Conservation (phyloP, 2,329 filamentous ascomycete species). For the Fusarium camptoceras region DNA sequence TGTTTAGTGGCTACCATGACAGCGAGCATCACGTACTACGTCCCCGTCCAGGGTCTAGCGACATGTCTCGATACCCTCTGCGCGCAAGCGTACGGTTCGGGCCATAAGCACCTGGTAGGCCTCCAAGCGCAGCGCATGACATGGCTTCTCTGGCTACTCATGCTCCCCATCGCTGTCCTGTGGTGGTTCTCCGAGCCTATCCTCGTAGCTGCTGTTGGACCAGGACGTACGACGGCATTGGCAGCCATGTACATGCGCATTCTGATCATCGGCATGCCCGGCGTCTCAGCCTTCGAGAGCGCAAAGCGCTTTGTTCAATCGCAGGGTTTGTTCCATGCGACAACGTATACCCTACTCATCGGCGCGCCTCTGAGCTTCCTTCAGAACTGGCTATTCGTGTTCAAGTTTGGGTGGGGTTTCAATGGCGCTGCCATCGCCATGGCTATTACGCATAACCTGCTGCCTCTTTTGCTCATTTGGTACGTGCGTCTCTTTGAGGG, state of each 20-base stretch:
- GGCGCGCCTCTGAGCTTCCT: constrained; percentile 80
- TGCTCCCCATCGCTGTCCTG: constrained; percentile 75
- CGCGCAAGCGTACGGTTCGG: constrained; percentile 90
- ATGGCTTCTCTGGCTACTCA: constrained; percentile 76
- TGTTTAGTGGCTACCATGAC: constrained; percentile 70
- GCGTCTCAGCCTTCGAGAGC: constrained; percentile 78
- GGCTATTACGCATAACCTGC: constrained; percentile 77
- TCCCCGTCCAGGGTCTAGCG: constrained; percentile 80
- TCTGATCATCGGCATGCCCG: constrained; percentile 76
- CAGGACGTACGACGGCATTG: constrained; percentile 70
- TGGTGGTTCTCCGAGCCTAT: constrained; percentile 76
- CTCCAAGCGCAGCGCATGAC: constrained; percentile 85
- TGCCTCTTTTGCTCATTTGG: constrained; percentile 76
- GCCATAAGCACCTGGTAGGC: constrained; percentile 85
- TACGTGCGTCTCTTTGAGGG: constrained; percentile 80
- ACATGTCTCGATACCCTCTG: constrained; percentile 92
- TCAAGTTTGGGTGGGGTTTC: constrained; percentile 74
- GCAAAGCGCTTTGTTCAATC: constrained; percentile 84
- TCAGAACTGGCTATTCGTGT: constrained; percentile 81
- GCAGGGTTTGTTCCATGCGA: constrained; percentile 80
- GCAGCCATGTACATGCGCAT: constrained; percentile 78
- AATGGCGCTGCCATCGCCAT: constrained; percentile 84
- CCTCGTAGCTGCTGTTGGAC: constrained; percentile 57
- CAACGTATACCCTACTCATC: constrained; percentile 77
- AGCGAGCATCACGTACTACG: constrained; percentile 80